Evolutionary conservation across 1,139 yeast species (phyloP).

Genomic region (Candida pseudocylindracea): DNA sequence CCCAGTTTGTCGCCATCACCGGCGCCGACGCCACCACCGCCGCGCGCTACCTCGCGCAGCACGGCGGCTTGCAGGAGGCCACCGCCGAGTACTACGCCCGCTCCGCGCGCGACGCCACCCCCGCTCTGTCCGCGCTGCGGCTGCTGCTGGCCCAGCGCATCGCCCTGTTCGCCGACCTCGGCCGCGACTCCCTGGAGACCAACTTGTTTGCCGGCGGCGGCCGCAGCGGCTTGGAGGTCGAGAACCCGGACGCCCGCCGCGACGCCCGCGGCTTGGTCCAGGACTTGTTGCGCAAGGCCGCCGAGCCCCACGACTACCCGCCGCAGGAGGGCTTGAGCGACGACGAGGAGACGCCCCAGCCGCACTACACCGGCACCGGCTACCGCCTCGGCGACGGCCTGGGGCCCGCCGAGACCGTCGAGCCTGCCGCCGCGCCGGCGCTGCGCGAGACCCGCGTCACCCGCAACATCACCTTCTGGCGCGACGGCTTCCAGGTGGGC

Average conservation of each 20-base stretch:
- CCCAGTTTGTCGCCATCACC: too few species aligned
- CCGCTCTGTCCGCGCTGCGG: too few species aligned
- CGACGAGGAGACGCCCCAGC: conserved; percentile 3
- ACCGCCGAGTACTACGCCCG: too few species aligned
- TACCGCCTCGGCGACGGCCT: conserved; percentile 55
- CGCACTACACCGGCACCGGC: conserved; percentile 47
- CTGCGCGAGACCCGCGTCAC: conserved; percentile 23
- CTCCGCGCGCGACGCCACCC: too few species aligned
- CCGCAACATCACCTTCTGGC: conserved; percentile 82
- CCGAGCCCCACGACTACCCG: conserved; percentile 19
- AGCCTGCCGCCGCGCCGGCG: conserved; percentile 10
- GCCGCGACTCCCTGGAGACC: conserved; percentile 25
- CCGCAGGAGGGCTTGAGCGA: conserved; percentile 9
- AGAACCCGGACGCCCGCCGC: conserved; percentile 41
- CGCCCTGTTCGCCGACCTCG: conserved; percentile 17
- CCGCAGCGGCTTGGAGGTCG: conserved; percentile 82
- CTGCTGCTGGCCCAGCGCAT: conserved; percentile 4
- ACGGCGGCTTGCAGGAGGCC: too few species aligned
- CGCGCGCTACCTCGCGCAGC: too few species aligned
- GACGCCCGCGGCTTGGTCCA: conserved; percentile 4
- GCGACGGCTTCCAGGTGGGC: conserved; percentile 86
- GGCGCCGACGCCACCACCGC: too few species aligned
- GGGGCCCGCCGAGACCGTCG: conserved; percentile 13
- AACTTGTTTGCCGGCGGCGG: conserved; percentile 91
- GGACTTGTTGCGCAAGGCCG: too few species aligned